phyloP scores from a whole-genome alignment of 1,139 yeast species.

The Ogataea hybrid region DNA sequence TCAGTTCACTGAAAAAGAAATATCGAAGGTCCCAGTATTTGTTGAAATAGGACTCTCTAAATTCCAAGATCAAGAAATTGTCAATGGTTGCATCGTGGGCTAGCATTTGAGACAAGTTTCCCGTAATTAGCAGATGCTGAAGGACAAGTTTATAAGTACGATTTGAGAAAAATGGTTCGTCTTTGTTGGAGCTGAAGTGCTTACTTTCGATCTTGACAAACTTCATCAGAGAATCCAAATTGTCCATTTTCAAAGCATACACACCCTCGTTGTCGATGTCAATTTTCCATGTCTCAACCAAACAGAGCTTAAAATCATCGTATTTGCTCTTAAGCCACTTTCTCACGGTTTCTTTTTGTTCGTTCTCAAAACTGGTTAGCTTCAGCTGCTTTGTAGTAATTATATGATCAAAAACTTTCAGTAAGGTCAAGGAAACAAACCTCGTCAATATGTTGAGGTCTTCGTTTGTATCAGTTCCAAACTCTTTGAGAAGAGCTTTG shows the following conservation, averaged over 20 bases:
- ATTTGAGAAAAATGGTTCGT: constrained; percentile 63
- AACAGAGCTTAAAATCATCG: constrained; percentile 46
- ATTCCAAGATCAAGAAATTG: constrained; percentile 58
- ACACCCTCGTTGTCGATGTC: constrained; percentile 32
- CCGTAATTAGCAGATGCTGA: constrained; percentile 39
- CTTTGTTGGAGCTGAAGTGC: constrained; percentile 47
- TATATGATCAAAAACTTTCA: constrained; percentile 56
- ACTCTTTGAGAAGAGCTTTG: constrained; percentile 29
- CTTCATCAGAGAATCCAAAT: constrained; percentile 61
- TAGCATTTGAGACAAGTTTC: constrained; percentile 35
- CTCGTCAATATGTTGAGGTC: constrained; percentile 42
- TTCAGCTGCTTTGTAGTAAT: constrained; percentile 49
- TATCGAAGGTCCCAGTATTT: constrained; percentile 66
- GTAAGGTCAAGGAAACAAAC: constrained; percentile 50
- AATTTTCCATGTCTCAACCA: constrained; percentile 41
- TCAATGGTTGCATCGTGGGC: constrained; percentile 48
- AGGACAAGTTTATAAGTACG: constrained; percentile 51
- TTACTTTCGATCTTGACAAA: constrained; percentile 59
- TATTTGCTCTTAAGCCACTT: constrained; percentile 69
- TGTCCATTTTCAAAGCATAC: constrained; percentile 55
- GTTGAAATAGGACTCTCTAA: constrained; percentile 51
- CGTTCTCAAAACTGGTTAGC: constrained; percentile 39
- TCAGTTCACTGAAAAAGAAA: constrained; percentile 51
- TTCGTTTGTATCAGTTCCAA: constrained; percentile 23
- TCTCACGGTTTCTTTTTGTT: constrained; percentile 45